phyloP scores from a whole-genome alignment of 2,329 filamentous ascomycete genomes.

The Aspergillus tanneri region DNA sequence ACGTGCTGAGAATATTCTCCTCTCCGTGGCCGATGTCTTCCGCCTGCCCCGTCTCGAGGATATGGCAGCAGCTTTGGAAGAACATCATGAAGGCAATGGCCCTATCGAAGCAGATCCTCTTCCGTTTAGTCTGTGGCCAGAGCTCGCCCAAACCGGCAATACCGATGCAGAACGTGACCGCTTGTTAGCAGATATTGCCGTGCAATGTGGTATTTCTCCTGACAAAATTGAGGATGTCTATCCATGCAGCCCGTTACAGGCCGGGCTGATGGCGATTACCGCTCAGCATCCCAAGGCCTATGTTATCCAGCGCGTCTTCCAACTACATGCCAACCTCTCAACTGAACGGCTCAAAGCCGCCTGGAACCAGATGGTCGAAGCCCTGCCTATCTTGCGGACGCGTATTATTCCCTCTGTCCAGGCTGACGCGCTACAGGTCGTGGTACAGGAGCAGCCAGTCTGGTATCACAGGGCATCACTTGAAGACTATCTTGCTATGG shows the following conservation, averaged over 20 bases:
- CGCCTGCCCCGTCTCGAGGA: too few species aligned
- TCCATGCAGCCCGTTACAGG: slow-evolving; percentile 33
- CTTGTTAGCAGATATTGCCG: too few species aligned
- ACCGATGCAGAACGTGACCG: too few species aligned
- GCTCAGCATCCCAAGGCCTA: slow-evolving; percentile 39
- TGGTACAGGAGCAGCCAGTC: slow-evolving; percentile 20
- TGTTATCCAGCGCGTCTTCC: slow-evolving; percentile 39
- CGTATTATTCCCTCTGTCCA: slow-evolving; percentile 30
- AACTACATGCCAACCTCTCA: slow-evolving; percentile 18
- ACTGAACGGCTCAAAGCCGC: slow-evolving; percentile 32
- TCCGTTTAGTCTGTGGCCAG: too few species aligned
- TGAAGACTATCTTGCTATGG: too few species aligned
- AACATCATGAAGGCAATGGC: too few species aligned
- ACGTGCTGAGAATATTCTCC: too few species aligned
- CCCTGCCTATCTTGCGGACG: slow-evolving; percentile 44
- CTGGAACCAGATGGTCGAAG: slow-evolving; percentile 38
- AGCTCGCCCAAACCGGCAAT: too few species aligned
- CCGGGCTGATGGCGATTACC: slow-evolving; percentile 41
- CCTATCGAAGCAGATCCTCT: too few species aligned
- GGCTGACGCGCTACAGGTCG: slow-evolving; percentile 27
- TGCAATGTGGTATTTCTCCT: background rate
- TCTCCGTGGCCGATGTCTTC: too few species aligned
- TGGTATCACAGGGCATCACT: slow-evolving; percentile 18
- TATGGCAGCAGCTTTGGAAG: too few species aligned
- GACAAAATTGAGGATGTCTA: slow-evolving; percentile 31